phyloP scores from a whole-genome alignment of 768 basidiomycete species.

The Boletus rubroflammeus region DNA sequence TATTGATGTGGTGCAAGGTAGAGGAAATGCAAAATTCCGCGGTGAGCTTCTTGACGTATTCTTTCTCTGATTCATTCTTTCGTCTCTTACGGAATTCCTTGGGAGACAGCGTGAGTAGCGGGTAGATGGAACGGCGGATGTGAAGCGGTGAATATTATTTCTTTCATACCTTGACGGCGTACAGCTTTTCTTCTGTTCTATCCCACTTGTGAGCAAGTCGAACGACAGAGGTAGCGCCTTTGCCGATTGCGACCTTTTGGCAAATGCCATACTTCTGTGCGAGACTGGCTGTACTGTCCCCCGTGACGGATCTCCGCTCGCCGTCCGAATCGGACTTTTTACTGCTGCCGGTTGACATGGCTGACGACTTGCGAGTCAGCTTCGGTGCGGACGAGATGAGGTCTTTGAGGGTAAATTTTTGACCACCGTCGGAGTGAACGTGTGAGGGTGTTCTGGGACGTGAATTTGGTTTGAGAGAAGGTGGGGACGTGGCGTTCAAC shows the following conservation, averaged over 20 bases:
- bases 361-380: slow-evolving; percentile 65
- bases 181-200: slow-evolving; percentile 90
- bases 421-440: slow-evolving; percentile 55
- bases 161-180: slow-evolving; percentile 86
- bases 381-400: slow-evolving; percentile 73
- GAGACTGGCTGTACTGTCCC: slow-evolving; percentile 53
- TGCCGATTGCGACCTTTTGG: slow-evolving; percentile 95
- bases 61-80: slow-evolving; percentile 98
- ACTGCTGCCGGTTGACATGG: slow-evolving; percentile 62
- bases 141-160: background rate
- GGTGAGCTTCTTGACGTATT: slow-evolving; percentile 99
- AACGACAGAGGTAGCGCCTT: slow-evolving; percentile 97
- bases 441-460: slow-evolving; percentile 41
- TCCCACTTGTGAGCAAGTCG: slow-evolving; percentile 99
- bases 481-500: slow-evolving; percentile 19
- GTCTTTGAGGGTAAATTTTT: slow-evolving; percentile 83
- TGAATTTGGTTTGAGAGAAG: slow-evolving; percentile 21
- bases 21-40: slow-evolving; percentile 99
- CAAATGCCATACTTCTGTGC: slow-evolving; percentile 96
- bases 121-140: background rate
- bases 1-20: slow-evolving; percentile 87
- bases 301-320: slow-evolving; percentile 41
- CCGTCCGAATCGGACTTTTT: slow-evolving; percentile 68
- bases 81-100: slow-evolving; percentile 98
- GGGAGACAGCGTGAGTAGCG: background rate